A percentile compares a stretch with the other conserved stretches of the same genome.
These are phyloP conservation scores for Oldenlandia corymbosa DNA, from an alignment of 257 asterid genomes.

Conservation along the genomic window DNA sequence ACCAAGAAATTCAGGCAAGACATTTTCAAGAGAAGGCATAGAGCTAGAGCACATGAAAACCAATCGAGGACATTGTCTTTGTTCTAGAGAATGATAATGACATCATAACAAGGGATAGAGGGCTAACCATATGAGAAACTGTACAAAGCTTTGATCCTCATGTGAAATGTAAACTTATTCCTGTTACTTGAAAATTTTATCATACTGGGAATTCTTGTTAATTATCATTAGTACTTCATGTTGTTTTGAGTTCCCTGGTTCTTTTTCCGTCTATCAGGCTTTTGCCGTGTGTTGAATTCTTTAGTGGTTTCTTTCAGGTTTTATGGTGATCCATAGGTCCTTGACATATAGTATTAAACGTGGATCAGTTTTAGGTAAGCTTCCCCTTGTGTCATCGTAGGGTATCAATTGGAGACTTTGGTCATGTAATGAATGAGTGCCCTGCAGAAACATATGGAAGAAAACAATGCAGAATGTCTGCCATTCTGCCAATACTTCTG, in stretches of 20 bases:
- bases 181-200: too few relatives aligned
- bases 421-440: not conserved
- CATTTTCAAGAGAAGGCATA: slow-evolving; percentile 33
- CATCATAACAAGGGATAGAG: not conserved
- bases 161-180: not conserved
- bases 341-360: not conserved
- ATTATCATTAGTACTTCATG: not conserved
- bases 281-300: not conserved
- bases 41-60: slow-evolving; percentile 25
- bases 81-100: slow-evolving; percentile 3
- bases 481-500: not conserved
- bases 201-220: not conserved
- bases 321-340: not conserved
- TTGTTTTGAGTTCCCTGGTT: not conserved
- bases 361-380: not conserved
- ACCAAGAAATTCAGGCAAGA: slow-evolving; percentile 36
- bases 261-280: not conserved
- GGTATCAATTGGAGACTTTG: too few relatives aligned
- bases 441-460: not conserved
- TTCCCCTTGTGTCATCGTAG: too few relatives aligned
- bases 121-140: slow-evolving; percentile 4
- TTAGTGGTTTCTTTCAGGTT: not conserved
- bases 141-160: not conserved
- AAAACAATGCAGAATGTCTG: not conserved
- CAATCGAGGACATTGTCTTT: slow-evolving; percentile 14